phyloP scores from a whole-genome alignment of 139 green algal species.

The Chlorella sp. region DNA sequence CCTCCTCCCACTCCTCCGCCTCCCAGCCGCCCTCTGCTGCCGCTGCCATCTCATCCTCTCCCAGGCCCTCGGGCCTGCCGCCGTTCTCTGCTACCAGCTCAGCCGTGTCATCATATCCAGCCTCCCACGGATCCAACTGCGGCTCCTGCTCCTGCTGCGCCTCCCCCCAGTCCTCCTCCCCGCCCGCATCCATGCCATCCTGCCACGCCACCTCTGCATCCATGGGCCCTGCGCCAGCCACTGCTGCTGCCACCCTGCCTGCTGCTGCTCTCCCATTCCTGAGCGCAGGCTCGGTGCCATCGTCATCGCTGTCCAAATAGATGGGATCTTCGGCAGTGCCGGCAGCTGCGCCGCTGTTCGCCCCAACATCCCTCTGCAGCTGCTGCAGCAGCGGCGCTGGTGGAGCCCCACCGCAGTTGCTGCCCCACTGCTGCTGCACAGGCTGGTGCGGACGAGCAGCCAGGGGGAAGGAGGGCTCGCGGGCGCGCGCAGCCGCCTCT shows the following conservation, averaged over 20 bases:
- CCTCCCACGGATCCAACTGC: not conserved
- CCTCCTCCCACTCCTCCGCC: not conserved
- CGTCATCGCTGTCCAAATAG: not conserved
- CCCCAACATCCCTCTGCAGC: not conserved
- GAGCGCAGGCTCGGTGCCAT: not conserved
- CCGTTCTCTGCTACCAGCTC: not conserved
- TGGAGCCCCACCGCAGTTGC: not conserved
- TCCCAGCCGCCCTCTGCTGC: not conserved
- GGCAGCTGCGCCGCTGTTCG: conserved; percentile 5
- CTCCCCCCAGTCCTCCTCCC: not conserved
- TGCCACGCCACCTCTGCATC: not conserved
- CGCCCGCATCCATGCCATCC: not conserved
- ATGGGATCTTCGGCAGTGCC: not conserved
- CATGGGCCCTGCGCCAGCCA: not conserved
- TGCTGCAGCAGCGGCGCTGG: not conserved
- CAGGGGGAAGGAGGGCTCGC: not conserved
- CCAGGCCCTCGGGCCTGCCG: not conserved
- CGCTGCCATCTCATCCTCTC: not conserved
- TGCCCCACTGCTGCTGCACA: not conserved
- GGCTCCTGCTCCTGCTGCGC: not conserved
- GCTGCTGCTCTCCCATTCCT: no score
- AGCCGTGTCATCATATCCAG: not conserved
- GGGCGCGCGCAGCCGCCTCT: not conserved
- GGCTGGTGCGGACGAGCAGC: conserved; percentile 17
- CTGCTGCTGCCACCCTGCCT: not conserved